Percentiles rank a stretch among this genome's conserved stretches.
These are phyloP conservation scores for Fusarium marasasianum DNA, from an alignment of 2,329 filamentous ascomycete genomes.

Conservation along the genomic window DNA sequence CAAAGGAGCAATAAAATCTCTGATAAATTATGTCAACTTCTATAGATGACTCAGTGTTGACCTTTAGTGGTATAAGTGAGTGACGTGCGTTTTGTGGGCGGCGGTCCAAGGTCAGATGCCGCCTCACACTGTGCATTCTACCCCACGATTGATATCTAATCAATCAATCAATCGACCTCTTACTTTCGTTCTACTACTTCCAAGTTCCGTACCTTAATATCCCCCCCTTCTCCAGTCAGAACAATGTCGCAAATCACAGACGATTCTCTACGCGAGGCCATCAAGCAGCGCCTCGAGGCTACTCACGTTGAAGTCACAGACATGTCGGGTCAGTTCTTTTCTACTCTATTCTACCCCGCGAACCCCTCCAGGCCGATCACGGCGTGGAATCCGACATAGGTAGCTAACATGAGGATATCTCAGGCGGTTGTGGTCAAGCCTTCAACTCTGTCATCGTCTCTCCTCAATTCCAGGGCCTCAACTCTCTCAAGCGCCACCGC, in stretches of 20 bases:
- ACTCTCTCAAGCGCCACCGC: slow-evolving; percentile 83
- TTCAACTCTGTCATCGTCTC: slow-evolving; percentile 71
- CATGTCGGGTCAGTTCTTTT: slow-evolving; percentile 76
- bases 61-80: background rate
- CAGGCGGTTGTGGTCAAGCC: slow-evolving; percentile 70
- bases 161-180: slow-evolving; percentile 38
- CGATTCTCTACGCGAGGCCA: slow-evolving; percentile 72
- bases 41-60: background rate
- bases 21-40: background rate
- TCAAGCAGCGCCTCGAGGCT: slow-evolving; percentile 76
- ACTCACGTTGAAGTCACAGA: slow-evolving; percentile 88
- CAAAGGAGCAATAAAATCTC: background rate
- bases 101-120: background rate
- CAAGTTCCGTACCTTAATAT: background rate
- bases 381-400: background rate
- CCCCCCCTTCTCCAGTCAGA: background rate
- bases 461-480: slow-evolving; percentile 74
- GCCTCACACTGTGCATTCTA: slow-evolving; percentile 32
- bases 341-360: background rate
- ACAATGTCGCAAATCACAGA: slow-evolving; percentile 75
- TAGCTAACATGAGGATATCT: slow-evolving; percentile 9
- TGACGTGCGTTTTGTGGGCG: background rate
- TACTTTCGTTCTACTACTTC: slow-evolving; percentile 29
- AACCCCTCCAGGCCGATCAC: slow-evolving; percentile 26
- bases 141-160: slow-evolving; percentile 49